A percentile compares a stretch with the other conserved stretches of the same genome.
phyloP scores from a whole-genome alignment of 257 asterid species.

The Nicotiana benthamiana region DNA sequence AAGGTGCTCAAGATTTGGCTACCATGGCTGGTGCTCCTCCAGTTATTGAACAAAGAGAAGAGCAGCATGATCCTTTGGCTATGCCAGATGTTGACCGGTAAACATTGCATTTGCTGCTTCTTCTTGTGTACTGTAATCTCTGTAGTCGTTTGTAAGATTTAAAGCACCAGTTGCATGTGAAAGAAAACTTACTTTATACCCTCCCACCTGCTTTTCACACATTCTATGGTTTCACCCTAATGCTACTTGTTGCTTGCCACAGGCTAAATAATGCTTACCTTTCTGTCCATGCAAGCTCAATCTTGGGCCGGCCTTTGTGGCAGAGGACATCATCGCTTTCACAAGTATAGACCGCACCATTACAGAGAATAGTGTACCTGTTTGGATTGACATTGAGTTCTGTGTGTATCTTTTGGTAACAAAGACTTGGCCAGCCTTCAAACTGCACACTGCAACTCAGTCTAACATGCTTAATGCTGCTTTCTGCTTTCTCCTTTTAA shows the following conservation, averaged over 20 bases:
- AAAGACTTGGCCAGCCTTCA: not conserved
- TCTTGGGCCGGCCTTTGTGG: conserved; percentile 89
- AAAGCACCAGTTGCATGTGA: not conserved
- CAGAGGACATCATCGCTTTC: conserved; percentile 54
- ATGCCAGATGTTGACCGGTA: conserved; percentile 91
- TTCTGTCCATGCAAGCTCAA: conserved; percentile 68
- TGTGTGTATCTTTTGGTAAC: not conserved
- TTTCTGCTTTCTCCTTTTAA: not conserved
- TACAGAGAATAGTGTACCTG: conserved; percentile 8
- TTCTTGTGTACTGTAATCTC: not conserved
- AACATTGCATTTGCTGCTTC: conserved; percentile 4
- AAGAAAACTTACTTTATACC: not conserved
- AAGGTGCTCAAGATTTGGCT: conserved; percentile 63
- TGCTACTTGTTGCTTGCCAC: not conserved
- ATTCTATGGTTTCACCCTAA: not conserved
- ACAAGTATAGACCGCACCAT: conserved; percentile 21
- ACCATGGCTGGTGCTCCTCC: conserved; percentile 51
- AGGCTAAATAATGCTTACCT: conserved; percentile 86
- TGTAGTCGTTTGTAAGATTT: not conserved
- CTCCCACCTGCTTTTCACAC: not conserved
- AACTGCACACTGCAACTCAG: not conserved
- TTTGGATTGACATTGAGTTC: not conserved
- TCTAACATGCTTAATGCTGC: not conserved
- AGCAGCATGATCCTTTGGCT: conserved; percentile 73
- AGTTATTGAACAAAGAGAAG: conserved; percentile 69